Evolutionary conservation across 495 filamentous ascomycete species (phyloP), one percentile per base, ranked within the genome.

Genomic region (Tuber aestivum): DNA sequence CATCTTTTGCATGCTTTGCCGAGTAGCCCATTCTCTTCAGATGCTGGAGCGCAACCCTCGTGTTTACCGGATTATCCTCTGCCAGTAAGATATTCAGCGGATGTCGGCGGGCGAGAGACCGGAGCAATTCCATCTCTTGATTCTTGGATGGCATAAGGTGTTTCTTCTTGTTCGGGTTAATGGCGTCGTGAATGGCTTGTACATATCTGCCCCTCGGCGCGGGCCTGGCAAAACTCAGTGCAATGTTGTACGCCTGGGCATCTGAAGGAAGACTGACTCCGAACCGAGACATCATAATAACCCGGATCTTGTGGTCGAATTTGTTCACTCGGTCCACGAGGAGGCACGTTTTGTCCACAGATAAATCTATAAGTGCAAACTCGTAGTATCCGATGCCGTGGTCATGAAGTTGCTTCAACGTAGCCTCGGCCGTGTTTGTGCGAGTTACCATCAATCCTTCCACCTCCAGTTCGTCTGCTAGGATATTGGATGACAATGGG

Each of bases 241-340:
- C 44, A 69, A 83, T 83, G 32, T 82, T 80, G 48, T 83, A 81
- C n/a, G 70, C 68, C 32, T 74, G 44, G 45, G 70, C 73, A 14
- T 56, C 70, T 23, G 78, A 48, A 61, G 81, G 78, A 20, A 83
- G 70, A 42, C 44, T 83, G 50, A 78, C 70, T 21, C 81, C 81
- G 35, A 83, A 83, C 35, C 81, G 73, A 32, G 81, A 81, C 81
- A 83, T 83, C 71, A 83, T 72, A 41, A 83, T 82, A 41, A 83
- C 76, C 41, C 80, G 80, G 48, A 81, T 72, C 37, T 27, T 41
- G 3, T 69, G 79, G 65, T 83, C 81, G 38, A 81, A 81, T 72
- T 79, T 73, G 40, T 76, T 77, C 69, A 83, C 50, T 72, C 72
- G 44, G 41, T 83, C 81, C 44, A 80, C 70, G 40, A 83, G 56